Base-by-base conservation (phyloP, 1,284 basidiomycete genomes). In the Coriolopsis trogii region DNA sequence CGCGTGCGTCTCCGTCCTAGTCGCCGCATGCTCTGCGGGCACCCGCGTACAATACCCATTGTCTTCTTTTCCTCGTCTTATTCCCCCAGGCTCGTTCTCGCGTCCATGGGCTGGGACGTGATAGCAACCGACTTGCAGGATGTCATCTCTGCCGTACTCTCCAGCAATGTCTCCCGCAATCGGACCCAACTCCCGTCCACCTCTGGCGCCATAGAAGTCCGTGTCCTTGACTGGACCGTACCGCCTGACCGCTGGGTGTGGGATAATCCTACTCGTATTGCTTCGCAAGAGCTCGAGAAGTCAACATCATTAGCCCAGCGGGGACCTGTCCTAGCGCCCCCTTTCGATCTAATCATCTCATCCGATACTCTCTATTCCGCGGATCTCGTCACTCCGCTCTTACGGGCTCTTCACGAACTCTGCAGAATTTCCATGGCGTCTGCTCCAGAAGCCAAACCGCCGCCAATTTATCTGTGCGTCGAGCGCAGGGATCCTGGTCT, bases 331-430 rank as follows among this genome's bases (percentile, higher is more conserved):
- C 71, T 80, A 13, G 53, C 60, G 10, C 80, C 81, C 18, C 84
- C 84, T 0, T 89, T 89, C 72, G 89, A 95, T 70, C 76, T 94
- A 54, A 85, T 96, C 57, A 68, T 92, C 49, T 87, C 91, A 15
- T 86, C 93, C 49, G 94, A 97, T 70, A 95, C 94, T 0, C 73
- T 95, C 46, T 96, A 95, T 68, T 70, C 77, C 25, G 66, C 78
- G 1, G 71, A 78, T 7, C 84, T 95, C 43, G 70, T 88, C 25
- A 65, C 77, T 15, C 90, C 90, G 0, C 82, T 96, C 40, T 78
- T 94, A 38, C 78, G 80, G 37, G 83, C 89, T n/a, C 68, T 93
- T 6, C 76, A 77, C 37, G 69, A 73, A 28, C 73, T 90, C 31
- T 77, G 78, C 63, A 64, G 66, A 26, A 55, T 49, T 42, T 48